Base-by-base conservation (phyloP, 2,329 filamentous ascomycete genomes). In the Ilyonectria mors-panacis region DNA sequence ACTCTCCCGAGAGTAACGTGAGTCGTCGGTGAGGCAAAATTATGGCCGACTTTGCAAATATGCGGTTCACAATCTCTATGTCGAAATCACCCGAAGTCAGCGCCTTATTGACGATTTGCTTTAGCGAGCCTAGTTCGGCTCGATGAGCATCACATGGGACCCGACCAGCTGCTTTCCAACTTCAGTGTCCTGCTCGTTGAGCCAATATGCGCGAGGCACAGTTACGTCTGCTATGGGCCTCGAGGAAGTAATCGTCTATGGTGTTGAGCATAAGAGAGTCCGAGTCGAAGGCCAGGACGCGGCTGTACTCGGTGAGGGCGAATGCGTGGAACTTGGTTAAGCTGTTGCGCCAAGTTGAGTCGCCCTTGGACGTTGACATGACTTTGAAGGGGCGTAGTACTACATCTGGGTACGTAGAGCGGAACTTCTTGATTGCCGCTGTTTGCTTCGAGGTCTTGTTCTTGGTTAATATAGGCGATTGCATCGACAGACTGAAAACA, bases 21-120 rank as follows among this genome's bases (percentile, higher is more conserved):
- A 67, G 51, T 9, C 67, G 15, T 3, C 67, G 39, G 23, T 67
- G 67, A 3, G 67, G 67, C 6, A 67, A 42, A 13, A 67, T 64
- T 63, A 69, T 69, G 55, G 67, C 67, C 23, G 63, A 66, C 44
- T 66, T 55, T 6, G 42, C 26, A 26, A 69, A 64, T 63, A 69
- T 66, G 47, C 57, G 44, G 59, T 69, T 67, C 30, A 69, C 21
- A 26, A 69, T 55, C n/a, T 64, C 60, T 64, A 67, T 67, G 19
- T 69, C 64, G n/a, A 69, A 67, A 7, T 69, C 56, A 6, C 67
- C 64, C 2, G 65, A 65, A 23, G 23, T 28, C 26, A 65, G 6
- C 2, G 65, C 61, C 50, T 67, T 61, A 15, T 60, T 26, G 7
- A 65, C 42, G 9, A 65, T 65, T 13, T 51, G 53, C 4, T 56